Evolutionary conservation across 1,139 yeast species (phyloP).

Genomic region (Geotrichum klebahnii): DNA sequence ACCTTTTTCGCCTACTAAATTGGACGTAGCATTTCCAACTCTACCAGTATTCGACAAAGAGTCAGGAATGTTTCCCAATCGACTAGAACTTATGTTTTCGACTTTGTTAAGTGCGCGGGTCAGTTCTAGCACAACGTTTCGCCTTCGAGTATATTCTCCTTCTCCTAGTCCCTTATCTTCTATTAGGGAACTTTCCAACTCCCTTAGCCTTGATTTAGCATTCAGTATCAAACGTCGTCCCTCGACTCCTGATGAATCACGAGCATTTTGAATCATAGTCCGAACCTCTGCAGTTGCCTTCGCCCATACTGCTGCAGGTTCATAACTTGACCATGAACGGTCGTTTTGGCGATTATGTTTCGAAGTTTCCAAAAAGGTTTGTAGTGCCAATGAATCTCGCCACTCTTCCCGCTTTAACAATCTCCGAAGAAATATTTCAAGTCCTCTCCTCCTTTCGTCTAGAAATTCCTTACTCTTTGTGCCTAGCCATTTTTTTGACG

Average conservation of each 20-base stretch:
- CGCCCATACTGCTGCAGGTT: constrained; percentile 33
- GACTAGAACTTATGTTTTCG: constrained; percentile 10
- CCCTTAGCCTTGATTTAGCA: constrained; percentile 32
- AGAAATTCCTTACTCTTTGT: constrained; percentile 30
- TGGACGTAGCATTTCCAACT: not conserved
- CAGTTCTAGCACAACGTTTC: constrained; percentile 29
- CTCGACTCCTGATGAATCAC: constrained; percentile 24
- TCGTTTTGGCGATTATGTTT: constrained; percentile 26
- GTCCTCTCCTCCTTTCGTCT: constrained; percentile 36
- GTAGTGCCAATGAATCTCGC: constrained; percentile 36
- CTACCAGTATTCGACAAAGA: not conserved
- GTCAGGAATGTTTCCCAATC: constrained; percentile 2
- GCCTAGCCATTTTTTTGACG: constrained; percentile 41
- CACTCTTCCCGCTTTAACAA: constrained; percentile 37
- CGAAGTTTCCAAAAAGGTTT: constrained; percentile 34
- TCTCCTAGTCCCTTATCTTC: constrained; percentile 27
- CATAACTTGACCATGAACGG: constrained; percentile 13
- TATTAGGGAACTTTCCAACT: constrained; percentile 31
- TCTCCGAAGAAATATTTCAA: constrained; percentile 37
- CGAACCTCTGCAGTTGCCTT: constrained; percentile 29
- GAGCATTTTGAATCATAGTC: constrained; percentile 29
- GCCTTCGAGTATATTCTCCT: constrained; percentile 33
- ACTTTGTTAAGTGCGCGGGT: constrained; percentile 21
- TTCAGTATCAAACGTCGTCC: constrained; percentile 31
- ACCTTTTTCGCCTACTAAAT: not conserved